Evolutionary conservation across 371 early-diverging fungal genomes (phyloP), one percentile per base, ranked within the genome.

Genomic region (Mortierella sp.): DNA sequence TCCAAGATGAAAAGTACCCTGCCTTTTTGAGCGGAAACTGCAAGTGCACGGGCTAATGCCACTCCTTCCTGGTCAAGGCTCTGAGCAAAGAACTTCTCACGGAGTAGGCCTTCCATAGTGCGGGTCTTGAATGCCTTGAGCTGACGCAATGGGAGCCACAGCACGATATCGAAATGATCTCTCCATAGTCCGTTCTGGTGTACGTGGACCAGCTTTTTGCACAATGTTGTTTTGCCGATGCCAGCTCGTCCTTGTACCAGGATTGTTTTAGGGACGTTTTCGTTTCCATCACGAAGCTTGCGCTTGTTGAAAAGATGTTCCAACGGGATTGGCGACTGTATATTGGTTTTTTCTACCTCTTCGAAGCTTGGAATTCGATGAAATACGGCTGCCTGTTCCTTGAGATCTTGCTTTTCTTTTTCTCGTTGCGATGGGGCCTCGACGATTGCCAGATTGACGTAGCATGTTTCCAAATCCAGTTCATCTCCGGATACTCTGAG

Each of bases 181-280:
- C 17, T 42, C 65, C 65, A 65, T 4, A 57, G 46, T 46, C 58
- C 58, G 15, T 0, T 54, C 42, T 56, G 56, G n/a, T 56, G 42
- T 17, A 9, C 23, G 32, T 50, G 44, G 8, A 64, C 65, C 30
- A 64, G 31, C 28, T 56, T 64, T 30, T 64, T 64, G 47, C 57
- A 64, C 5, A 64, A 46, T 51, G 57, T 64, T 26, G 64, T 56
- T n/a, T n/a, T n/a, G n/a, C n/a, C n/a, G n/a, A n/a, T n/a, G n/a
- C n/a, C n/a, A n/a, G n/a, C n/a, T n/a, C n/a, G n/a, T n/a, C n/a
- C n/a, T n/a, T n/a, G n/a, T n/a, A n/a, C n/a, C n/a, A n/a, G n/a
- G n/a, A n/a, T 56, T 32, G 14, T 19, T 51, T 64, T 41, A 21
- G 64, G 64, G 8, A 56, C 12, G 49, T 23, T 7, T 31, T 56